Percentiles rank a stretch among this genome's conserved stretches.
Conservation (phyloP, 805 yeast genomes). For the Metschnikowia hibisci region DNA sequence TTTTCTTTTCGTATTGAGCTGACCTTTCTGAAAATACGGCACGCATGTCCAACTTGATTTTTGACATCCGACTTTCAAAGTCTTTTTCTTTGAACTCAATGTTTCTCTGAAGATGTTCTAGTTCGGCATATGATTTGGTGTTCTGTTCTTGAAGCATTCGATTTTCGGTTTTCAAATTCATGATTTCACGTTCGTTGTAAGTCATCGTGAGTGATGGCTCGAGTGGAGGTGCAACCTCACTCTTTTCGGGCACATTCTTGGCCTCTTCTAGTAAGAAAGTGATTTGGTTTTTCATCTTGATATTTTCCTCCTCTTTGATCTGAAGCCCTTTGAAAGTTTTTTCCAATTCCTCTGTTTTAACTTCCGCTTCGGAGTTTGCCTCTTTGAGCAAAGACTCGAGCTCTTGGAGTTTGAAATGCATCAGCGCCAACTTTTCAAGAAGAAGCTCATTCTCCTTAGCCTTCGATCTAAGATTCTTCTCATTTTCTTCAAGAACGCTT, state of each 20-base stretch:
- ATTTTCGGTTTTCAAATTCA: constrained; percentile 8
- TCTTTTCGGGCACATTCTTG: background rate
- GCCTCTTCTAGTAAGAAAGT: background rate
- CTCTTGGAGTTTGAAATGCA: constrained; percentile 1
- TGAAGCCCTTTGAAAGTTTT: constrained; percentile 20
- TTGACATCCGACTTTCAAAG: constrained; percentile 22
- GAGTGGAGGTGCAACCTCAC: background rate
- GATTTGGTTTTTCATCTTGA: constrained; percentile 5
- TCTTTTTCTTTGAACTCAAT: constrained; percentile 17
- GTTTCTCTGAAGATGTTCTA: constrained; percentile 14
- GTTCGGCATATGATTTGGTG: constrained; percentile 16
- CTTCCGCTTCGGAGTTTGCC: constrained; percentile 9
- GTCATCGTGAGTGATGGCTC: background rate
- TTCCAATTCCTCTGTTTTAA: constrained; percentile 19
- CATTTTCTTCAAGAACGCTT: constrained; percentile 12
- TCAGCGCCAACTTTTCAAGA: background rate
- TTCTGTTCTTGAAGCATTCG: constrained; percentile 20
- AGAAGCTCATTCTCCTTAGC: background rate
- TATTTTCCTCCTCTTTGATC: constrained; percentile 24
- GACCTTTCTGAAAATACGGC: constrained; percentile 23
- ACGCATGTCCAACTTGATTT: constrained; percentile 26
- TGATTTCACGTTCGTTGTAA: background rate
- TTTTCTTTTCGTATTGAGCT: constrained; percentile 30
- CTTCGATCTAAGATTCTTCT: constrained; percentile 3
- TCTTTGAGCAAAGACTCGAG: constrained; percentile 5